phyloP scores from a whole-genome alignment of 352 stramenopile genomes.

The Blastocystis sp. region DNA sequence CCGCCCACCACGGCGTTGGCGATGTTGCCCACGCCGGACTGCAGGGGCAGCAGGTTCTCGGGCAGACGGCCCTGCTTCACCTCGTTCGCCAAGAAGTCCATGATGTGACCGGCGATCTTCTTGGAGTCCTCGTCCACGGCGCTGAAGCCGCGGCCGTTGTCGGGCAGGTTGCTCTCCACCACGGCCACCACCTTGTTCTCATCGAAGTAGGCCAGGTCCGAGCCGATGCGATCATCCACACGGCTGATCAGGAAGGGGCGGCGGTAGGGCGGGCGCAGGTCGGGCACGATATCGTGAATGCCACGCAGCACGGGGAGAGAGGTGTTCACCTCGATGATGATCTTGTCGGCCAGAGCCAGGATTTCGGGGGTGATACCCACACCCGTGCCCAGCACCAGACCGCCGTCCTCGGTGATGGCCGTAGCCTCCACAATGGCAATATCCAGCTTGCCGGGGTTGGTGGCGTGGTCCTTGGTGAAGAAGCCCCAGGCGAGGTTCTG shows the following conservation, averaged over 20 bases:
- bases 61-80: conserved; percentile 65
- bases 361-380: conserved; percentile 67
- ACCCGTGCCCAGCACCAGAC: conserved; percentile 69
- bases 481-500: conserved; percentile 68
- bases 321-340: conserved; percentile 69
- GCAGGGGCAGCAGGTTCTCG: conserved; percentile 55
- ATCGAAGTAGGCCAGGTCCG: conserved; percentile 57
- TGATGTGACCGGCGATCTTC: conserved; percentile 68
- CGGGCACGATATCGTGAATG: conserved; percentile 67
- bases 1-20: conserved; percentile 66
- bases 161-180: conserved; percentile 64
- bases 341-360: conserved; percentile 67
- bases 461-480: conserved; percentile 67
- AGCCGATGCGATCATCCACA: conserved; percentile 65
- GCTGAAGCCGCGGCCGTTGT: conserved; percentile 66
- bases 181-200: conserved; percentile 67
- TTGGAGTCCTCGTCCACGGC: conserved; percentile 65
- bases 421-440: conserved; percentile 67
- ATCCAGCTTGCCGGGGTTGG: conserved; percentile 66
- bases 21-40: conserved; percentile 68
- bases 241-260: conserved; percentile 61
- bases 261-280: conserved; percentile 51
- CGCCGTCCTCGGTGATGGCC: conserved; percentile 65
- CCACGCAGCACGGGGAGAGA: conserved; percentile 60
- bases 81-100: conserved; percentile 69